Base-by-base conservation (phyloP, 805 yeast genomes). In the Candida awuae region DNA sequence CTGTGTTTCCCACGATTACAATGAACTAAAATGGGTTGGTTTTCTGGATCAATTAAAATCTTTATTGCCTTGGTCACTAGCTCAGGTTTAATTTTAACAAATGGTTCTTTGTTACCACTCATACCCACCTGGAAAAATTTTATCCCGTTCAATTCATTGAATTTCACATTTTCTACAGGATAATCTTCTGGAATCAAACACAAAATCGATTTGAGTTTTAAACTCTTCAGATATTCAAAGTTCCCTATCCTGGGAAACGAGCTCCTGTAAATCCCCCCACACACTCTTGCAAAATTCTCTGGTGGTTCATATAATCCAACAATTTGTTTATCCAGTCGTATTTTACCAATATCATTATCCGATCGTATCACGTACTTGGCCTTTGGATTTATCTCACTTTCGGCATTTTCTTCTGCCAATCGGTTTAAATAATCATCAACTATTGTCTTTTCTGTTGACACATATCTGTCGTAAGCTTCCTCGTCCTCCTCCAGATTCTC, bases 1-100 rank as follows among this genome's bases (percentile, higher is more conserved):
- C 98, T 70, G 59, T 92, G 98, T 58, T 90, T 92, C 9, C 98
- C 98, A 43, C 96, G 67, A 62, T 92, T 92, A 62, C 98, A 92
- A 59, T 92, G 98, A 32, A 92, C 84, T 46, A 92, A 65, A 10
- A 92, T 67, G 2, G 98, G 98, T 42, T 87, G 97, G 59, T 92
- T 90, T 17, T 58, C 77, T 0, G 97, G 96, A 52, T 92, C 70
- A 13, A 86, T 58, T 12, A 86, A 84, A 25, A 87, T 81, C 54
- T 80, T 78, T 46, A 90, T 65, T 0, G 97, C 96, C 43, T 76
- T 74, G 1, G 88, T 81, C 22, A 92, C 75, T 28, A 82, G 66
- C 26, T 77, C 80, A 3, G 71, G 67, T 39, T 70, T 67, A 43
- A 75, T 77, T 51, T 83, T 80, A 32, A 85, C 95, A 63, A 87